Evolutionary conservation across 2,329 filamentous ascomycete genomes (phyloP), one percentile per base, ranked within the genome.

Genomic region (Aotearoamyces nothofagi): DNA sequence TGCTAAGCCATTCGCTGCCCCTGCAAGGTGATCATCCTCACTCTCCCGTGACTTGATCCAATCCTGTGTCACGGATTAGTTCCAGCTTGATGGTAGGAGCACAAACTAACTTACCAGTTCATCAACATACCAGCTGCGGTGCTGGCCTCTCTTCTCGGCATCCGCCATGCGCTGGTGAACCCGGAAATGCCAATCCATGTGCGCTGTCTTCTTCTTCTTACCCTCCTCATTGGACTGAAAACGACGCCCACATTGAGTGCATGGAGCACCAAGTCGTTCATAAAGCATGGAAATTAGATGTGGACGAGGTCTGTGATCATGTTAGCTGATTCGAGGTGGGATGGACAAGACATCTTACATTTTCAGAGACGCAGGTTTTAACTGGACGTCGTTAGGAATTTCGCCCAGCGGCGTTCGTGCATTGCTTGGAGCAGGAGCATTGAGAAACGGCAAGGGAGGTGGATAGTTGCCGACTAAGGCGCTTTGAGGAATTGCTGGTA

Each of bases 101-200:
- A 11, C 31, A 24, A 22, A 20, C 24, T 17, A 24, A 53, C 72
- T 57, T 63, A 82, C 78, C 57, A 76, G 65, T 57, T 92, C 81
- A 45, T 92, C 82, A 27, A 93, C 75, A 50, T 93, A 94, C 83
- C 84, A 96, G 52, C 83, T 92, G 17, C 90, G 76, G 47, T 92
- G 86, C 43, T 92, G 80, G 17, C 81, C 84, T 36, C 82, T 70
- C 50, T 82, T 87, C 46, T 82, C 75, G 9, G 80, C 77, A 42
- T 96, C 87, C 3, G 75, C 74, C 55, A 92, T 82, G 25, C 84
- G 77, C 45, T 86, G 79, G 46, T 94, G 87, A 14, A 87, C 86
- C 32, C 78, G 76, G 57, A 98, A 98, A 54, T 98, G 90, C 90
- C 90, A 98, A 54, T 98, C 90, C 62, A 98, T 76, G 50, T 98